Base-by-base conservation (phyloP, 805 yeast species). In the Suhomyces xylopsoci region DNA sequence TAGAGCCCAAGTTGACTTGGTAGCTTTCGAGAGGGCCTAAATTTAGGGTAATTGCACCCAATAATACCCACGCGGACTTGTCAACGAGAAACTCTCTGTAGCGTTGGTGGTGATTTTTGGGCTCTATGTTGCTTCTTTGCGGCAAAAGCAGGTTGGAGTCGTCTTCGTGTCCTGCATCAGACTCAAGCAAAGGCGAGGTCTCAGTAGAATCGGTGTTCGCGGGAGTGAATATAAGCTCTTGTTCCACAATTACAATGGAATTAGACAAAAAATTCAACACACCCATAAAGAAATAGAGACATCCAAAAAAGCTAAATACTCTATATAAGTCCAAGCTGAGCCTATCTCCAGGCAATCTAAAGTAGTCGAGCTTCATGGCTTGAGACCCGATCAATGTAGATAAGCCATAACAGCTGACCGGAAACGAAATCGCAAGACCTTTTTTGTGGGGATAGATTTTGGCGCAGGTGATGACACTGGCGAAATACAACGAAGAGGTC, bases 1-100 rank as follows among this genome's bases (percentile, higher is more conserved):
- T 72, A 7, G 91, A 85, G 0, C 93, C 94, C 78, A 92, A 79
- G 63, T 91, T 89, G 51, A 90, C 88, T 56, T 89, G 82, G 66
- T 82, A 90, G 77, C 90, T 83, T 62, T 92, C 98, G 52, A 89
- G 72, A 0, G 97, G 93, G 0, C 98, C 98, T 25, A 89, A 69
- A 32, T 85, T 78, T 45, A 90, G 68, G 25, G 91, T 74, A 50
- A 91, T 77, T 9, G 90, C 79, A 2, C 79, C 54, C 24, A 88
- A 74, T n/a, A 90, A 68, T 1, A 86, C 54, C 76, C 89, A 85
- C 45, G 90, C 81, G 1, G 86, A 77, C 20, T 75, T 74, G 59
- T 87, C 90, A 28, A 68, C 66, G 45, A 85, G 64, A 57, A 78
- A 78, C 26, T 55, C 58, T 2, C 65, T 51, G 56, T 69, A 75